Evolutionary conservation across 164 flowering plant species (phyloP), one percentile per base, ranked within the genome.

Genomic region (Vitis rupestris): DNA sequence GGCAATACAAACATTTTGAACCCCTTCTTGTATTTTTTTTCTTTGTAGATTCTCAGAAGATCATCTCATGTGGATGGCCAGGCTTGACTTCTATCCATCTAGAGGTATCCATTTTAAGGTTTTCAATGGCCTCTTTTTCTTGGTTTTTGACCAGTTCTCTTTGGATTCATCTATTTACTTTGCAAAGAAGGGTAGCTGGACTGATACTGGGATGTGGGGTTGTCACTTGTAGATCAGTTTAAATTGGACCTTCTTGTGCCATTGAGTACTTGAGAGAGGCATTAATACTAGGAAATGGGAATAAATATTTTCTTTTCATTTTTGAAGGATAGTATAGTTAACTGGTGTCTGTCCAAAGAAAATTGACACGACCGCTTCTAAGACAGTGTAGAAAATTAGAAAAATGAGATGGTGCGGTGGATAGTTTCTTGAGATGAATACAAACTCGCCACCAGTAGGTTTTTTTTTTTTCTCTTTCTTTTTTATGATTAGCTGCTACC

Each of bases 31-130:
- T 53, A 63, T 62, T 12, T 2, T 54, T 54, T 27, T 60, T 72
- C 11, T 64, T 69, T 73, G 70, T 79, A 92, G 97, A 83, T 72
- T 77, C 95, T 66, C 95, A 88, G 64, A 71, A 60, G 56, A 87
- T 88, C 52, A 90, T 92, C 67, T 88, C 95, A 64, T 64, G 47
- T 66, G 92, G 93, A 73, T 92, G 95, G 95, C 91, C 92, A 59
- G 95, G 93, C 62, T 80, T 92, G 80, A 81, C 78, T 64, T 86
- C 88, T 76, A 59, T 90, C 49, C 85, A 81, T 82, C 75, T 92
- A 56, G 93, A 92, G 84, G 84, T 81, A 69, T 47, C 5, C 59
- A 14, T 31, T 15, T 14, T 3, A 14, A 9, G 85, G 81, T 80
- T 23, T 23, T 37, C 44, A 37, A 37, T 74, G 27, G 27, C 27